phyloP scores from a whole-genome alignment of 768 basidiomycete genomes.

The Mrakia gelida region DNA sequence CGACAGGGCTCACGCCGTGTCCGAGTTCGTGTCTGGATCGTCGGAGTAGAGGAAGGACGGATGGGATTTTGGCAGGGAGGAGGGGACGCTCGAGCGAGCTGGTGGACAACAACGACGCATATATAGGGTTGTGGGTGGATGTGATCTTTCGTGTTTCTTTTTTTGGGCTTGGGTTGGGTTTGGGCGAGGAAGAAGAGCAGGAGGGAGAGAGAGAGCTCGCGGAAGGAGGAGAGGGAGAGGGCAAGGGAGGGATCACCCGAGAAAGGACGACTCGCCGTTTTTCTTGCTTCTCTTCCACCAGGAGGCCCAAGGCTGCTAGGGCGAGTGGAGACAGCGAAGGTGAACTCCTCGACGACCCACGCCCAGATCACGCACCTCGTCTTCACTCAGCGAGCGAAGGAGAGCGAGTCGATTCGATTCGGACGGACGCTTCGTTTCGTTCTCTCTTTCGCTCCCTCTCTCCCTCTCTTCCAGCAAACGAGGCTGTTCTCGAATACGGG shows the following conservation, averaged over 20 bases:
- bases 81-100: neutral
- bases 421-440: too few relatives aligned
- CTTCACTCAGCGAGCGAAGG: too few relatives aligned
- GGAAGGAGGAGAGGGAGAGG: neutral
- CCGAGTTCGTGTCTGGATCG: conserved; percentile 1
- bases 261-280: neutral
- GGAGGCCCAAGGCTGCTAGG: neutral
- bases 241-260: neutral
- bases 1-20: conserved; percentile 7
- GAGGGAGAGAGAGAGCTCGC: neutral
- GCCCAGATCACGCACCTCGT: too few relatives aligned
- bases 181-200: neutral
- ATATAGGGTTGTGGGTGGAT: neutral
- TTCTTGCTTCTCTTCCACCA: neutral
- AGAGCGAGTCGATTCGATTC: too few relatives aligned
- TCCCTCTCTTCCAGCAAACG: too few relatives aligned
- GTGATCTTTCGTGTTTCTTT: neutral
- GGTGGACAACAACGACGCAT: neutral
- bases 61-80: neutral
- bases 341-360: too few relatives aligned
- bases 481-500: too few relatives aligned
- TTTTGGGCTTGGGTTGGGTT: neutral
- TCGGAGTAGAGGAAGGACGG: neutral
- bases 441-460: too few relatives aligned
- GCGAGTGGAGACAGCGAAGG: too few relatives aligned